Evolutionary conservation across 2,329 filamentous ascomycete species (phyloP), one percentile per base, ranked within the genome.

Genomic region (Alternaria consortialis): DNA sequence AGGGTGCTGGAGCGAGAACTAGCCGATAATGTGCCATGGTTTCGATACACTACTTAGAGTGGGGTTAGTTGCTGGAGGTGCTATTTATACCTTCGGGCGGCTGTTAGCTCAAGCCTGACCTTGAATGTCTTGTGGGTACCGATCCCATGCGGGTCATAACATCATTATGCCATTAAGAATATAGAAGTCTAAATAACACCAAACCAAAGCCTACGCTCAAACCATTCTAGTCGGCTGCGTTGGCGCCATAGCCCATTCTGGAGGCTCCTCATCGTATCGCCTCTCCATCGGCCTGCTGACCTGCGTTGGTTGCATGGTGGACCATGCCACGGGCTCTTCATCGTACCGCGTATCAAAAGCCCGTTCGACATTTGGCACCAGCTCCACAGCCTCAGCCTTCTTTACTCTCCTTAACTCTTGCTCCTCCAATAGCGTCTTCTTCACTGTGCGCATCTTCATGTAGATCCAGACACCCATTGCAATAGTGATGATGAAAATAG

Each of bases 1-100:
- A 85, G 82, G 78, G 51, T 77, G 23, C 48, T 79, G 12, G 85
- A 89, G 79, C 77, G 81, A 32, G 82, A 88, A 62, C 80, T 81
- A 58, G 87, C 87, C 8, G 87, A 89, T 70, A 78, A 83, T 60
- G 87, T 87, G 52, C 83, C 71, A 11, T 80, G 78, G 72, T 80
- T 80, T 57, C 72, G 79, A 48, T 80, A 80, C 48, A 71, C 68
- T 7, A 67, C 67, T 0, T 71, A 43, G 7, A 50, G 46, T 37
- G 20, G 13, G 32, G 20, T 17, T 23, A 31, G 13, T 42, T 40
- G 37, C 2, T 11, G 20, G n/a, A 17, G 12, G 25, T 34, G 43
- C 37, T 44, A 29, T 20, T 20, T 46, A 42, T 46, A 40, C 32
- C 29, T 34, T 9, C 34, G 25, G 40, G 48, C 27, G 43, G 43